These are phyloP conservation scores for Dendrobium huoshanense DNA, from an alignment of 106 monocot genomes.

Conservation along the genomic window DNA sequence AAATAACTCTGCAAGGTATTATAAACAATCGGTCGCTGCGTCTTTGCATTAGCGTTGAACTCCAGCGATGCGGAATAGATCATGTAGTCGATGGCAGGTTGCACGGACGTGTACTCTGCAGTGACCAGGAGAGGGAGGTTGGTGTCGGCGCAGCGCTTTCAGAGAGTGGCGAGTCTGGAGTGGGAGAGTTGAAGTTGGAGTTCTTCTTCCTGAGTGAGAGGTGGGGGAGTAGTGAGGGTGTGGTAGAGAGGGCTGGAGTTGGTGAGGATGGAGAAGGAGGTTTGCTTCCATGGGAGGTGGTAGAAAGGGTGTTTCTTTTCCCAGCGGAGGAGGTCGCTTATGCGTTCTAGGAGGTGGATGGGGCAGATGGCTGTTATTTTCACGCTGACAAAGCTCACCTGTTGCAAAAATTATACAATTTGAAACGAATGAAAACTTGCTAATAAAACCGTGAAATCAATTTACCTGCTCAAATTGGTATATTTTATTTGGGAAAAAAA, in stretches of 20 bases:
- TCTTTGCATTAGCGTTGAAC: constrained; percentile 34
- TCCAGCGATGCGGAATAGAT: constrained; percentile 44
- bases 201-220: constrained; percentile 55
- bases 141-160: constrained; percentile 34
- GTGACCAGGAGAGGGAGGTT: constrained; percentile 72
- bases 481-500: no score
- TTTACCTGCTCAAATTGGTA: no score
- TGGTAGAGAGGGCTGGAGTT: constrained; percentile 63
- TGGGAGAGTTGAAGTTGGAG: constrained; percentile 43
- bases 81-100: constrained; percentile 92
- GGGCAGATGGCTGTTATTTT: constrained; percentile 92
- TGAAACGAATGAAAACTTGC: no score
- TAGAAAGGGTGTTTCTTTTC: constrained; percentile 39
- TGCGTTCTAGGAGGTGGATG: constrained; percentile 57
- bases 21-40: constrained; percentile 42
- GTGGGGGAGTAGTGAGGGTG: constrained; percentile 38
- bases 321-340: constrained; percentile 76
- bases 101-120: constrained; percentile 93
- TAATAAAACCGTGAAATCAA: no score
- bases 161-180: constrained; percentile 42
- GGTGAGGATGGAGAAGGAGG: constrained; percentile 50
- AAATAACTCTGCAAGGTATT: constrained; percentile 82
- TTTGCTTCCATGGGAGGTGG: constrained; percentile 55
- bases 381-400: constrained; percentile 79
- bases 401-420: neutral